Evolutionary conservation across 257 asterid genomes (phyloP).

Genomic region (Forsythia suspensa): DNA sequence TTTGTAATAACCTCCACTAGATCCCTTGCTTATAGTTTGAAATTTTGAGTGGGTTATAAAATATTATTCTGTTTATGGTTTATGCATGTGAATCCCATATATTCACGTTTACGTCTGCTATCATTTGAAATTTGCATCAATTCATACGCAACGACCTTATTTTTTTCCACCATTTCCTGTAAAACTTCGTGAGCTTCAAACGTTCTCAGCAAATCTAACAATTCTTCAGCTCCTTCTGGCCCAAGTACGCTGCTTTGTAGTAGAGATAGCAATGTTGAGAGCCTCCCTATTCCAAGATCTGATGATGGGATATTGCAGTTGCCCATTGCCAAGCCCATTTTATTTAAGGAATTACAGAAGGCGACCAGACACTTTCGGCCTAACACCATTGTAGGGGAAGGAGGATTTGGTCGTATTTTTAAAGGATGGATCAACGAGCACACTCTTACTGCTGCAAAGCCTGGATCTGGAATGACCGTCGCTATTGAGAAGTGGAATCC

Average conservation of each 20-base stretch:
- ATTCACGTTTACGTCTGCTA: not conserved
- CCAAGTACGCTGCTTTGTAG: not conserved
- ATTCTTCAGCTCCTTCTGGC: constrained; percentile 5
- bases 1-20: too few species aligned
- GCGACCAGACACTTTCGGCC: constrained; percentile 17
- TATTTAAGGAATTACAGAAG: constrained; percentile 16
- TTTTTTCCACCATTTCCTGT: not conserved
- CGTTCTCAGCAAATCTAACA: not conserved
- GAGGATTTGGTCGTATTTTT: constrained; percentile 24
- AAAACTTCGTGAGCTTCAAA: not conserved
- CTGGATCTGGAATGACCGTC: constrained; percentile 25
- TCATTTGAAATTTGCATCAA: not conserved
- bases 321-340: not conserved
- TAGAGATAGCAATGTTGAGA: not conserved
- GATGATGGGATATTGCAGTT: not conserved
- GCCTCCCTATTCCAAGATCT: constrained; percentile 7
- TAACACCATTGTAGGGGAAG: constrained; percentile 11
- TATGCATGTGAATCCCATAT: not conserved
- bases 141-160: not conserved
- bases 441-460: constrained; percentile 27
- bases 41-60: not conserved
- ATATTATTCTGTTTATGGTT: not conserved
- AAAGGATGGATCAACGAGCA: constrained; percentile 34
- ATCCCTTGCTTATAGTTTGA: not conserved
- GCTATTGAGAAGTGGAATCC: constrained; percentile 22